phyloP scores from a whole-genome alignment of 805 yeast species.

The Cyberlindnera euphorbiiphila region DNA sequence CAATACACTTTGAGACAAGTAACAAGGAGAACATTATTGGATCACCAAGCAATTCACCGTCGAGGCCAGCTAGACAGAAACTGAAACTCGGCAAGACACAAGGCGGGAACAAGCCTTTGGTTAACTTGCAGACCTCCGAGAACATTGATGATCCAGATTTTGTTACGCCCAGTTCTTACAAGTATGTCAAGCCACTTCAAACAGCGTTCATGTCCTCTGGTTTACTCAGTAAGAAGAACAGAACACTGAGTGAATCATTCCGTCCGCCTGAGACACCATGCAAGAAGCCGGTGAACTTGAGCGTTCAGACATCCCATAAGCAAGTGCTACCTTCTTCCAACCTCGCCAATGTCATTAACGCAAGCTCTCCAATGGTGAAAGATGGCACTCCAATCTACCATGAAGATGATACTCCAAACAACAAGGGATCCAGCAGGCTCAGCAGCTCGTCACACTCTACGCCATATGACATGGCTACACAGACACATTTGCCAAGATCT shows the following conservation, averaged over 20 bases:
- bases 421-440: conserved; percentile 1
- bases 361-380: conserved; percentile 28
- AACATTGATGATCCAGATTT: conserved; percentile 23
- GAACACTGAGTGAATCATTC: conserved; percentile 33
- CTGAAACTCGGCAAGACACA: conserved; percentile 15
- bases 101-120: conserved; percentile 9
- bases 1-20: conserved; percentile 20
- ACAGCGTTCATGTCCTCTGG: conserved; percentile 81
- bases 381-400: conserved; percentile 24
- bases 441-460: conserved; percentile 13
- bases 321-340: conserved; percentile 25
- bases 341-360: conserved; percentile 28
- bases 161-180: conserved; percentile 54
- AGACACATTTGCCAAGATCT: conserved; percentile 22
- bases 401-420: conserved; percentile 17
- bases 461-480: conserved; percentile 20
- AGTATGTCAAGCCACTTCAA: conserved; percentile 77
- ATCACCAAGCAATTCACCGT: conserved; percentile 31
- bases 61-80: conserved; percentile 31
- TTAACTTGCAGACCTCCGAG: conserved; percentile 10
- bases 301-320: conserved; percentile 17
- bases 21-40: conserved; percentile 13
- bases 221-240: conserved; percentile 56
- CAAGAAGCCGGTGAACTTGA: conserved; percentile 37
- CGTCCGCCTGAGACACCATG: conserved; percentile 64